These are phyloP conservation scores for Solanum chiquidenum DNA, from an alignment of 257 asterid species.

Conservation along the genomic window DNA sequence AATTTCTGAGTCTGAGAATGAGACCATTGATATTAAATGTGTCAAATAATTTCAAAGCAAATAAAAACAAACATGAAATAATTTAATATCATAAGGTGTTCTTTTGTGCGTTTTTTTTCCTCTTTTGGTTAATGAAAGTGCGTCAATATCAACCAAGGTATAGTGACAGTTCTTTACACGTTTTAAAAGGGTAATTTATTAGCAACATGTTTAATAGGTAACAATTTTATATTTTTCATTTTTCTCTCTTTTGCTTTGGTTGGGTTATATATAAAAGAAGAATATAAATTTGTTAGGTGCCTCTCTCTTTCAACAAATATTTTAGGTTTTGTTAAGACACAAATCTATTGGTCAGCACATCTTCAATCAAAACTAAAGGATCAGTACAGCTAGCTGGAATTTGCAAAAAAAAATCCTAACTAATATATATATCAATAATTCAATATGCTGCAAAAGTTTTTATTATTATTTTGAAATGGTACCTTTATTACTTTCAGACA, in stretches of 20 bases:
- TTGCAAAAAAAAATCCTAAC: neutral
- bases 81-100: neutral
- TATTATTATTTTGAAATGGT: neutral
- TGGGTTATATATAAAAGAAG: neutral
- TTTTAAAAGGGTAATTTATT: neutral
- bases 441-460: neutral
- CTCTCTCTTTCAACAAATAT: neutral
- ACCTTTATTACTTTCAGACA: neutral
- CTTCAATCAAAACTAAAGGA: neutral
- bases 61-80: neutral
- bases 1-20: too few species aligned
- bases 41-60: neutral
- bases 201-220: neutral
- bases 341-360: neutral
- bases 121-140: neutral
- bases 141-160: neutral
- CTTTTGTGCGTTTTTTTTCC: neutral
- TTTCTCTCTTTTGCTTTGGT: neutral
- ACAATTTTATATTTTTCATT: neutral
- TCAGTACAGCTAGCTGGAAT: neutral
- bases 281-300: neutral
- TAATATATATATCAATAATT: neutral
- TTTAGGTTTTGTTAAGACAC: neutral
- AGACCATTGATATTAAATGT: neutral
- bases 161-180: neutral